A percentile compares a stretch with the other conserved stretches of the same genome.
phyloP scores from a whole-genome alignment of 2,329 filamentous ascomycete genomes.

The Pseudogymnoascus sp. region DNA sequence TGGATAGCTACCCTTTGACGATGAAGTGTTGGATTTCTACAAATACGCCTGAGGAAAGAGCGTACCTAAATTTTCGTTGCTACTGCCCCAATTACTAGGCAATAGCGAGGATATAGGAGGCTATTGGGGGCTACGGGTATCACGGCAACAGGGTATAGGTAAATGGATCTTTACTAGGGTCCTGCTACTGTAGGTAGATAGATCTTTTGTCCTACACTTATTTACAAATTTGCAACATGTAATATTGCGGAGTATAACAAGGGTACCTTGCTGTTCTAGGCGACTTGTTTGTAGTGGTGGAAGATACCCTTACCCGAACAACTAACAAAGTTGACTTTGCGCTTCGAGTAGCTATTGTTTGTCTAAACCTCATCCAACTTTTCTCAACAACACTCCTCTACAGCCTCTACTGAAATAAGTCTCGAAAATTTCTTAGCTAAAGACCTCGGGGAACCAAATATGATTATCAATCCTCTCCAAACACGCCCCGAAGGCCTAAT shows the following conservation, averaged over 20 bases:
- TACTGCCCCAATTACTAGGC: neutral
- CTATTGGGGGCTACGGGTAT: neutral
- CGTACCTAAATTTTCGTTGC: neutral
- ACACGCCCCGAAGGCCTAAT: neutral
- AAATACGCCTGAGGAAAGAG: neutral
- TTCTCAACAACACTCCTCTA: neutral
- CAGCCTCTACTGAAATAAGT: neutral
- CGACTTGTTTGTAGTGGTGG: neutral
- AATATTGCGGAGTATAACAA: neutral
- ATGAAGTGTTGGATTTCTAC: neutral
- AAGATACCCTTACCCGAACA: neutral
- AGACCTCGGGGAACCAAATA: neutral
- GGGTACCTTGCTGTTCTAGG: neutral
- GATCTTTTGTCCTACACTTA: neutral
- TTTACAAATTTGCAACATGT: too few relatives aligned
- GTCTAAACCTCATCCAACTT: neutral
- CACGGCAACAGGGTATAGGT: neutral
- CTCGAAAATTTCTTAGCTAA: neutral
- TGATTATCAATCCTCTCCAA: neutral
- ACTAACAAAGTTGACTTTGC: neutral
- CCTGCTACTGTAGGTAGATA: neutral
- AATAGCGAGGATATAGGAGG: neutral
- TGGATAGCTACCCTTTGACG: neutral
- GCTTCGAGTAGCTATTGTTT: neutral
- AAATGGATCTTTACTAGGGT: neutral